Evolutionary conservation across 2,329 filamentous ascomycete species (phyloP), one percentile per base, ranked within the genome.

Genomic region (Alternaria sp.): DNA sequence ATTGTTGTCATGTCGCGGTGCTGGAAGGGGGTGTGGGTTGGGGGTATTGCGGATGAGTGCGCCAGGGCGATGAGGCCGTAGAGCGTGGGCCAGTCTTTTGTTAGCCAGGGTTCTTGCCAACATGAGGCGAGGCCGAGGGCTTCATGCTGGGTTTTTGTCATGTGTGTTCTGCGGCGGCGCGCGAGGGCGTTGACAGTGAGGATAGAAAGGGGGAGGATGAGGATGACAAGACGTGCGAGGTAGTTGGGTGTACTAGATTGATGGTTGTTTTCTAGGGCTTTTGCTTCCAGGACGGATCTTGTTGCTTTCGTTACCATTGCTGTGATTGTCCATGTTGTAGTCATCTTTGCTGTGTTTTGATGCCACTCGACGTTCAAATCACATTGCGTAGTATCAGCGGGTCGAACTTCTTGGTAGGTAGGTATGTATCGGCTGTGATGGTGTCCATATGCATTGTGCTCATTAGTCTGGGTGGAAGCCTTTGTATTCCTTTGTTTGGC

Each of bases 41-140:
- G 4, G 2, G 7, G 5, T 5, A 17, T 17, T 17, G 17, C 17
- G 17, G 17, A 17, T 17, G 17, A 17, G 10, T 50, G 36, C 13
- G 36, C 53, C n/a, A 55, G 0, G 0, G 28, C 29, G 2, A 55
- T 28, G 0, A 55, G 45, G 0, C 53, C 53, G 23, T 55, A 55
- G 1, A 55, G 14, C 2, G 53, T 42, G 1, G 14, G 8, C 53
- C 53, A 55, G 8, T 55, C 23, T 41, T n/a, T 24, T 3, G 45
- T 55, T 9, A 13, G 8, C 53, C 53, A 55, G 44, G 44, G 44
- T n/a, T 31, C 26, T 1, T 31, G 26, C 41, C 41, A 45, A 21
- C 26, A 1, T 11, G n/a, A 6, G 6, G 26, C 41, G 29, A 45
- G n/a, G 5, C 31, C 40, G 9, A 2, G 26, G 13, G 11, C 42